Conservation (phyloP, 108 stramenopile genomes). For the Cyclostephanos tholiformis region DNA sequence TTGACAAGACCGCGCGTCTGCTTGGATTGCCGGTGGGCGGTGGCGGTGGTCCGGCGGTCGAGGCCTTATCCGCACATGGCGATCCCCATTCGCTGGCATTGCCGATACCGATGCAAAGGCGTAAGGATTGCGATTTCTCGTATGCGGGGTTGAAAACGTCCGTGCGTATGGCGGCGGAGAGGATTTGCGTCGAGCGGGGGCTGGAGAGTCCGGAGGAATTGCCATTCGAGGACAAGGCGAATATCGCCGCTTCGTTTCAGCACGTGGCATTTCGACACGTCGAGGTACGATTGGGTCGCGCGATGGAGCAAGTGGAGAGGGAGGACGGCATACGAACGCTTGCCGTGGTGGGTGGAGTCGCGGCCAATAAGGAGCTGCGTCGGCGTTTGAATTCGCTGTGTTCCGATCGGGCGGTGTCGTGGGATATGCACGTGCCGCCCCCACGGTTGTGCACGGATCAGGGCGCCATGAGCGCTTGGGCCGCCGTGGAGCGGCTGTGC, state of each 20-base stretch:
- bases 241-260: slow-evolving; percentile 94
- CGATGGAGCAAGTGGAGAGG: slow-evolving; percentile 67
- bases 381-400: slow-evolving; percentile 68
- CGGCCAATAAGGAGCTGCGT: slow-evolving; percentile 92
- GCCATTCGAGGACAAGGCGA: slow-evolving; percentile 67
- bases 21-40: slow-evolving; percentile 87
- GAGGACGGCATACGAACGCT: slow-evolving; percentile 70
- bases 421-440: slow-evolving; percentile 90
- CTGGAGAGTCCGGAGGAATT: slow-evolving; percentile 55
- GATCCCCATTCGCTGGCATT: slow-evolving; percentile 76
- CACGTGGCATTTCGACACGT: slow-evolving; percentile 91
- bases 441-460: slow-evolving; percentile 97
- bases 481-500: slow-evolving; percentile 87
- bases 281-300: slow-evolving; percentile 83
- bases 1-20: slow-evolving; percentile 93
- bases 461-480: slow-evolving; percentile 96
- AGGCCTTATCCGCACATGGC: slow-evolving; percentile 81
- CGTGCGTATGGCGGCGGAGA: slow-evolving; percentile 73
- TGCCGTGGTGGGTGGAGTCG: slow-evolving; percentile 97
- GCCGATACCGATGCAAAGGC: slow-evolving; percentile 84
- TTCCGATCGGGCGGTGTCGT: slow-evolving; percentile 51
- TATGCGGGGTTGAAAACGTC: slow-evolving; percentile 96
- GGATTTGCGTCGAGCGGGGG: slow-evolving; percentile 58
- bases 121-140: slow-evolving; percentile 94
- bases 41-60: slow-evolving; percentile 95